Conservation (phyloP, 768 basidiomycete genomes). For the Amanita subjunquillea region DNA sequence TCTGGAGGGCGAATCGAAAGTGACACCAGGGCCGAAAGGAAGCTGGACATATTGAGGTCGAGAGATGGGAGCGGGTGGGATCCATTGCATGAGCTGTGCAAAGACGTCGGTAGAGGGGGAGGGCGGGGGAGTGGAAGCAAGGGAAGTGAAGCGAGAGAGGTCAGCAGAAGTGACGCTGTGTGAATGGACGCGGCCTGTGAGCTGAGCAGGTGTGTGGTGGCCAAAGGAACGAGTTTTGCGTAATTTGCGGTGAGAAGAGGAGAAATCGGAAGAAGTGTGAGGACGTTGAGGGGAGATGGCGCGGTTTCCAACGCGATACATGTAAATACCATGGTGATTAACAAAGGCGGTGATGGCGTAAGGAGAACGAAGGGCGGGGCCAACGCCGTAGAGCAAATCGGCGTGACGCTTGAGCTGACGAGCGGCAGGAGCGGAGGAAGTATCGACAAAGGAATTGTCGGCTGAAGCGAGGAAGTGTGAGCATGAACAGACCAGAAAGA, state of each 20-base stretch:
- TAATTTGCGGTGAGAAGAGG: constrained; percentile 39
- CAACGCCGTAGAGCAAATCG: constrained; percentile 60
- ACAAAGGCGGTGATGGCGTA: constrained; percentile 77
- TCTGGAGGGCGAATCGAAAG: constrained; percentile 49
- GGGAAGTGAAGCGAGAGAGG: constrained; percentile 31
- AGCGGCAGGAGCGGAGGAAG: constrained; percentile 65
- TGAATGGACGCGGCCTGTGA: constrained; percentile 56
- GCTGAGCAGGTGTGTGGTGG: not conserved
- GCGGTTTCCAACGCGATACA: constrained; percentile 71
- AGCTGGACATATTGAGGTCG: constrained; percentile 23
- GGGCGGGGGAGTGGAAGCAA: not conserved
- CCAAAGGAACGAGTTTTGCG: constrained; percentile 65
- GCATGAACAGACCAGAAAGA: too few relatives aligned
- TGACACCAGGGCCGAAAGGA: constrained; percentile 58
- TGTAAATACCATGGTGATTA: constrained; percentile 70
- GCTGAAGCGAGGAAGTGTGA: constrained; percentile 15
- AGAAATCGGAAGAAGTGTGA: constrained; percentile 12
- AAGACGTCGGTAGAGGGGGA: not conserved
- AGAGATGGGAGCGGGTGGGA: not conserved
- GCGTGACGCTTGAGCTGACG: constrained; percentile 69
- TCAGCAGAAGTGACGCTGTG: constrained; percentile 73
- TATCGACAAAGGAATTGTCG: constrained; percentile 74
- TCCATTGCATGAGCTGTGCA: constrained; percentile 6
- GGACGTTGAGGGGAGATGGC: constrained; percentile 28
- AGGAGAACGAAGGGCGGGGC: constrained; percentile 59